Conservation (phyloP, 192 early-diverging fungal species). For the Spizellomyces sp. region DNA sequence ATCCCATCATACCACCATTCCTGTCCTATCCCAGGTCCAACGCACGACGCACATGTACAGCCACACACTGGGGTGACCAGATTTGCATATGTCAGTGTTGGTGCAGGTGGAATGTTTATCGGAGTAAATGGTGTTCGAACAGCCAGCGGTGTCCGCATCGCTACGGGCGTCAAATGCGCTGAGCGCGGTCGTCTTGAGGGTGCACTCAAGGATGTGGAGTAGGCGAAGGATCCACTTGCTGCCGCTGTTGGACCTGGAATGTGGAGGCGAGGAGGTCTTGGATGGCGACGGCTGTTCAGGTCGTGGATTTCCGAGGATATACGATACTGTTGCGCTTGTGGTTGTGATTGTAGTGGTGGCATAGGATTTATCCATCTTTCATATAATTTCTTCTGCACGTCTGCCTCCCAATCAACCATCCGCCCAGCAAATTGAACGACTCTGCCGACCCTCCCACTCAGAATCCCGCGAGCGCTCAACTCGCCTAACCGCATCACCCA, state of each 20-base stretch:
- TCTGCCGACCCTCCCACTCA: too few relatives aligned
- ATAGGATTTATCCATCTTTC: too few relatives aligned
- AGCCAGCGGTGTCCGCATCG: neutral
- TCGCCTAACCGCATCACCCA: neutral
- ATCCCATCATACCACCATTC: too few relatives aligned
- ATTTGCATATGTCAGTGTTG: neutral
- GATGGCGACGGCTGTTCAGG: neutral
- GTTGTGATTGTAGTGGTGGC: too few relatives aligned
- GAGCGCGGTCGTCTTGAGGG: neutral
- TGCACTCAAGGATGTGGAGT: neutral
- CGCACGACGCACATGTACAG: conserved; percentile 1
- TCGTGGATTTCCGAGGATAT: too few relatives aligned
- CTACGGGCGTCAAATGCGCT: neutral
- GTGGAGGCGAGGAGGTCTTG: neutral
- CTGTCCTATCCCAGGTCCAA: neutral
- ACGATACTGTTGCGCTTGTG: too few relatives aligned
- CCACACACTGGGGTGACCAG: neutral
- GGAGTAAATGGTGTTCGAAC: neutral
- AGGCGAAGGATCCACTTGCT: neutral
- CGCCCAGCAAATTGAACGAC: too few relatives aligned
- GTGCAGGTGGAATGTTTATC: neutral
- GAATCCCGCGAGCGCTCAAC: neutral
- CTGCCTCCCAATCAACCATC: too few relatives aligned
- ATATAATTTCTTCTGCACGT: too few relatives aligned
- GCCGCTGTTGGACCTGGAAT: neutral